These are phyloP conservation scores for Tricholoma furcatifolium DNA, from an alignment of 768 basidiomycete genomes.

Conservation along the genomic window DNA sequence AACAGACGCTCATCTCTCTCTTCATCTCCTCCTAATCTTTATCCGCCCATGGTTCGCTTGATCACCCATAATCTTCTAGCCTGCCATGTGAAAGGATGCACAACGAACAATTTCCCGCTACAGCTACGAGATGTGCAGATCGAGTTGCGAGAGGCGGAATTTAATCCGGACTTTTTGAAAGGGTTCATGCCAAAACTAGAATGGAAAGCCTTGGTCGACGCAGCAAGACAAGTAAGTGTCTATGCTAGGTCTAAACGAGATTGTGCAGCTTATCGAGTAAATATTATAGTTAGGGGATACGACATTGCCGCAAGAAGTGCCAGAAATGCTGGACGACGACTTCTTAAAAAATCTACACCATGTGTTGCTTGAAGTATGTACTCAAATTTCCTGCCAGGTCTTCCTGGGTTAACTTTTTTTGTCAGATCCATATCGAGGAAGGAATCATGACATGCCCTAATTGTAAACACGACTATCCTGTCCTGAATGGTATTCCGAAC, in stretches of 20 bases:
- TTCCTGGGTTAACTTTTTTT: neutral
- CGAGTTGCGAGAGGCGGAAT: conserved; percentile 82
- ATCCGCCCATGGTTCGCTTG: conserved; percentile 76
- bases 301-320: conserved; percentile 70
- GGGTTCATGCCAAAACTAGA: conserved; percentile 87
- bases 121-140: conserved; percentile 76
- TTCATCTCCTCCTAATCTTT: conserved; percentile 2
- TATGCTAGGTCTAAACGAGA: neutral
- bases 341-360: conserved; percentile 84
- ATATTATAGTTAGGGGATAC: conserved; percentile 78
- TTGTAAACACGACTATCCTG: conserved; percentile 86
- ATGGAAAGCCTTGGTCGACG: conserved; percentile 84
- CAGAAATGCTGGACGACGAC: conserved; percentile 79
- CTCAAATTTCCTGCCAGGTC: neutral
- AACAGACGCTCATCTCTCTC: conserved; percentile 1
- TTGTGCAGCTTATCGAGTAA: neutral
- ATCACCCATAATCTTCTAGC: conserved; percentile 96
- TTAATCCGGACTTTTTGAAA: conserved; percentile 83
- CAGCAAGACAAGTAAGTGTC: conserved; percentile 64
- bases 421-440: conserved; percentile 91
- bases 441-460: conserved; percentile 92
- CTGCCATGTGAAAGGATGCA: conserved; percentile 93
- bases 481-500: conserved; percentile 95
- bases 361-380: conserved; percentile 83
- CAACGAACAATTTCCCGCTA: conserved; percentile 91